Evolutionary conservation across 352 stramenopile species (phyloP), one percentile per base, ranked within the genome.

Genomic region (Phytophthora sp.): DNA sequence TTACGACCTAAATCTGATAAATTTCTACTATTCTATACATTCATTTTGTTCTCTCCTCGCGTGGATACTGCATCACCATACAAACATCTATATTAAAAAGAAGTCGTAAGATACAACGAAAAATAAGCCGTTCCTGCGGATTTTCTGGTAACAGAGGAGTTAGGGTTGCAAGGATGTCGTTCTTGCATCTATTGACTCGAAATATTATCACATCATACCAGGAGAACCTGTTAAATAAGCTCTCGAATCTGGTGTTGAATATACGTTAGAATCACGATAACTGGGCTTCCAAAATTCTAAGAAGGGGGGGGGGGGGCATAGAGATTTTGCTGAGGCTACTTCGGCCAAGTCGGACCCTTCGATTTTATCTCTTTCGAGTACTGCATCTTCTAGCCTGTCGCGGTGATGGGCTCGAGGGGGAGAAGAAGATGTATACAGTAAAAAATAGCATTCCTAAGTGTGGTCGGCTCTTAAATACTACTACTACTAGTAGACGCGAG

Each of bases 301-400:
- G 7, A 36, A 51, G n/a, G n/a, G n/a, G n/a, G n/a, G n/a, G 23
- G 21, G 8, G 26, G 0, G 63, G 69, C 20, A 20, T 72, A 20
- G 63, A 69, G 9, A 20, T 20, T 49, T 27, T 76, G 12, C 35
- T 76, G 12, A 6, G 13, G 2, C 36, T 72, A 20, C 21, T 76
- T 0, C 26, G 57, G 12, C 23, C 18, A 15, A 76, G 69, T 52
- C 57, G 47, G 3, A 76, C 68, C 7, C 62, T 75, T 23, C 24
- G 38, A 35, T 75, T 72, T 26, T 30, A 57, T 45, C 49, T 75
- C n/a, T 71, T 72, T 23, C 12, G 41, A 50, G 30, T 75, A 49
- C 39, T 63, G 18, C 56, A 57, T 18, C 69, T 72, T 23, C 35
- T 55, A 15, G 31, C 16, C 7, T 56, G 72, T 42, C 67, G 62